Conservation (phyloP, 129 eudicot genomes). For the Rutidosis leptorrhynchoides region DNA sequence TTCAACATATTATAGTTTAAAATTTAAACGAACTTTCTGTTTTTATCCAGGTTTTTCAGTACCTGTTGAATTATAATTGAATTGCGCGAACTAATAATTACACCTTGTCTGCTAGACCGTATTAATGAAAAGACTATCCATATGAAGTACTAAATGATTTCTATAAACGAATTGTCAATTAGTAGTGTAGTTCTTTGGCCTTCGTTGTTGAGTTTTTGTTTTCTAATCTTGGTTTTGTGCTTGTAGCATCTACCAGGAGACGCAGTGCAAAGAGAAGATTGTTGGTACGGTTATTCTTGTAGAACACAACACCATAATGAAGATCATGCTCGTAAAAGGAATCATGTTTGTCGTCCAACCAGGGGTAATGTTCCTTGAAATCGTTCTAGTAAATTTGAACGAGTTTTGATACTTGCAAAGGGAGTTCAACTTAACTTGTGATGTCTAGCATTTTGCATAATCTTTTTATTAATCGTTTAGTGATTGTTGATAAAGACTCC, state of each 20-base stretch:
- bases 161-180: no score
- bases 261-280: conserved; percentile 60
- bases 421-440: conserved; percentile 8
- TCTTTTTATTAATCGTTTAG: background rate
- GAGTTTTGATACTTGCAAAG: background rate
- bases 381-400: no score
- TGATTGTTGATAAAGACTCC: background rate
- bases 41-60: no score
- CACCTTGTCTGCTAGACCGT: no score
- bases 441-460: background rate
- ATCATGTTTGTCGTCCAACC: conserved; percentile 92
- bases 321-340: conserved; percentile 86
- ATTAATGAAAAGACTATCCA: no score
- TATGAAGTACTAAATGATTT: no score
- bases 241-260: conserved; percentile 60
- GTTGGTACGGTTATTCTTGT: conserved; percentile 93
- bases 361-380: conserved; percentile 41
- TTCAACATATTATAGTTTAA: no score
- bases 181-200: no score
- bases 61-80: background rate
- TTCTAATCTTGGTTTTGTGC: conserved; percentile 14
- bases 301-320: conserved; percentile 77
- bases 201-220: background rate
- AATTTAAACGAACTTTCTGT: no score
- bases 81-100: no score